phyloP scores from a whole-genome alignment of 805 yeast genomes.

The Pichia occidentalis region DNA sequence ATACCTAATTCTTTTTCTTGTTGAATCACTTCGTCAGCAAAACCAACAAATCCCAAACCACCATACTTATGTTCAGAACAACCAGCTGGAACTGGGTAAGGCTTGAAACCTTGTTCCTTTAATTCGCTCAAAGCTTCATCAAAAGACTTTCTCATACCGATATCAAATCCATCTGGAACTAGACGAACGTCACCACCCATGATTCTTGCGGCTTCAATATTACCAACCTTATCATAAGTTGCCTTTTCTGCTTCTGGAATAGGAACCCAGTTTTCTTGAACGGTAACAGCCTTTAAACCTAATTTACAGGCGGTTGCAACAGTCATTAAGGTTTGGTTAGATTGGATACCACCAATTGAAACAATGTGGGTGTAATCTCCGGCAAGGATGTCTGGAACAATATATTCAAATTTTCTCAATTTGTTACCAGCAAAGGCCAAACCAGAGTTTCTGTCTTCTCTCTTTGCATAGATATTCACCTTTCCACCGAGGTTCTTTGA shows the following conservation, averaged over 20 bases:
- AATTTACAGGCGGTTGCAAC: slow-evolving; percentile 33
- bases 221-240: slow-evolving; percentile 31
- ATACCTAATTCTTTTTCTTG: slow-evolving; percentile 31
- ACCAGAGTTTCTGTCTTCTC: slow-evolving; percentile 33
- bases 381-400: slow-evolving; percentile 29
- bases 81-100: slow-evolving; percentile 34
- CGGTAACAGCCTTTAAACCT: slow-evolving; percentile 31
- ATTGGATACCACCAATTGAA: slow-evolving; percentile 32
- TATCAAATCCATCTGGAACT: slow-evolving; percentile 31
- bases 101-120: slow-evolving; percentile 27
- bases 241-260: slow-evolving; percentile 28
- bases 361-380: slow-evolving; percentile 32
- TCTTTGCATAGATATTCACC: slow-evolving; percentile 30
- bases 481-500: slow-evolving; percentile 27
- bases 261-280: slow-evolving; percentile 34
- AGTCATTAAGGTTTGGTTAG: slow-evolving; percentile 32
- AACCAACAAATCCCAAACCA: slow-evolving; percentile 33
- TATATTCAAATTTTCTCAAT: slow-evolving; percentile 30
- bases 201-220: slow-evolving; percentile 32
- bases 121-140: slow-evolving; percentile 27
- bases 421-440: slow-evolving; percentile 33
- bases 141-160: slow-evolving; percentile 32
- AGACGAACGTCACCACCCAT: slow-evolving; percentile 33
- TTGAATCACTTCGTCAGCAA: slow-evolving; percentile 30
- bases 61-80: slow-evolving; percentile 33